Evolutionary conservation across 805 yeast genomes (phyloP).

Genomic region (Ogataea methanolica): DNA sequence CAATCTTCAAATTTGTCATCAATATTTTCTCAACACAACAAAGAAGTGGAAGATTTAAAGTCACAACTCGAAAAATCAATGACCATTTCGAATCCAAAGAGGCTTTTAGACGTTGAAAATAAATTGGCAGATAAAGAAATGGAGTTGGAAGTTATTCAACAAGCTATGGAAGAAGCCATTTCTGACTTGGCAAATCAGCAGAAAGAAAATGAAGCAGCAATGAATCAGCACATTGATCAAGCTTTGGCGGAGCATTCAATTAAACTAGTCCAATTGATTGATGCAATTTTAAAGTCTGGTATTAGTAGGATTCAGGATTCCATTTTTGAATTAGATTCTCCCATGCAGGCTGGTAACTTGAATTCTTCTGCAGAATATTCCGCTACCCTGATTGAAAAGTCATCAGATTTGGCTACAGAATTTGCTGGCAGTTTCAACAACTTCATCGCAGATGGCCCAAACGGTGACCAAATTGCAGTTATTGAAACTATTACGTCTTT

Average conservation of each 20-base stretch:
- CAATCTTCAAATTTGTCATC: slow-evolving; percentile 61
- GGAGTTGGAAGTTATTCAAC: slow-evolving; percentile 74
- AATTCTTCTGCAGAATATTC: slow-evolving; percentile 68
- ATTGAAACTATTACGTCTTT: slow-evolving; percentile 62
- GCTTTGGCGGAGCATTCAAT: slow-evolving; percentile 43
- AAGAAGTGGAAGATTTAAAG: slow-evolving; percentile 53
- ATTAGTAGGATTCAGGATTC: slow-evolving; percentile 71
- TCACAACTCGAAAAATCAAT: slow-evolving; percentile 28
- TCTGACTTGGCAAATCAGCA: slow-evolving; percentile 49
- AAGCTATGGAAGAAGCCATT: slow-evolving; percentile 70
- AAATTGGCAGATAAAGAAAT: slow-evolving; percentile 63
- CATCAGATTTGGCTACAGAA: slow-evolving; percentile 68
- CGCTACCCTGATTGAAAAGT: slow-evolving; percentile 64
- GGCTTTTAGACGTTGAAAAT: slow-evolving; percentile 34
- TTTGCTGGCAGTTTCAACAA: slow-evolving; percentile 75
- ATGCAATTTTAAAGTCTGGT: slow-evolving; percentile 65
- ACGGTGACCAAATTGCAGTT: slow-evolving; percentile 56
- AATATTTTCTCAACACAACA: slow-evolving; percentile 56
- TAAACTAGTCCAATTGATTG: slow-evolving; percentile 52
- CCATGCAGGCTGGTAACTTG: slow-evolving; percentile 79
- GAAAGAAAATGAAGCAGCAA: slow-evolving; percentile 45
- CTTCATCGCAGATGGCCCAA: slow-evolving; percentile 71
- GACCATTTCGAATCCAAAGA: slow-evolving; percentile 21
- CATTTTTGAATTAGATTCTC: slow-evolving; percentile 64
- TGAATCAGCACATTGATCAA: slow-evolving; percentile 55